Percentiles rank a stretch among this genome's conserved stretches.
Evolutionary conservation across 2,329 filamentous ascomycete genomes (phyloP).

Genomic region (Aspergillus sp.): DNA sequence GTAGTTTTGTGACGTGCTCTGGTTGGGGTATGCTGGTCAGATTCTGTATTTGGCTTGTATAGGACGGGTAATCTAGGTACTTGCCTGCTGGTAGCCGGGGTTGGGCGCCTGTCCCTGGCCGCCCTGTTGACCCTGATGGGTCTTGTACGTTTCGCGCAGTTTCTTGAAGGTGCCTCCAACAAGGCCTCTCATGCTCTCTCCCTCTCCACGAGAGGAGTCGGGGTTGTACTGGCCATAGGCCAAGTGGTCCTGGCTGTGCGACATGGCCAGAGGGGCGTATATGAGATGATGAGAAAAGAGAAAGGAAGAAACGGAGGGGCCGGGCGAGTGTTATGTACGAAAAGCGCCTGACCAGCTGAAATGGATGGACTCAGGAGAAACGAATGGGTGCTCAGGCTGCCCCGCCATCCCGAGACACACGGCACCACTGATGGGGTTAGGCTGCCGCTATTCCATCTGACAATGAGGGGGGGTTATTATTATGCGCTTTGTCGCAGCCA

Average conservation of each 20-base stretch:
- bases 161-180: conserved; percentile 53
- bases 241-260: conserved; percentile 49
- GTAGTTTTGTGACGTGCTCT: conserved; percentile 17
- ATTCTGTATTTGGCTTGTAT: background rate
- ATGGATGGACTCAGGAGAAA: background rate
- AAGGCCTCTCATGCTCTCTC: conserved; percentile 48
- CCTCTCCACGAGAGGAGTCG: conserved; percentile 29
- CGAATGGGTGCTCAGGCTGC: background rate
- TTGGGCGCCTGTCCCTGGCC: background rate
- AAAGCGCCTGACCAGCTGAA: background rate
- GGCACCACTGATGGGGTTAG: background rate
- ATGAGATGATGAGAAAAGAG: background rate
- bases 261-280: conserved; percentile 24
- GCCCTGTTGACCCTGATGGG: conserved; percentile 18
- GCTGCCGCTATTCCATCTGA: background rate
- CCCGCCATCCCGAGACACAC: background rate
- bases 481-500: background rate
- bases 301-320: background rate
- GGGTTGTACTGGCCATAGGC: conserved; percentile 54
- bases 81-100: conserved; percentile 3
- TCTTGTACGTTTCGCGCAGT: conserved; percentile 40
- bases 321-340: background rate
- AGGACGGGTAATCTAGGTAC: background rate
- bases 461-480: background rate
- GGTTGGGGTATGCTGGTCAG: conserved; percentile 2